Evolutionary conservation across 2,329 filamentous ascomycete species (phyloP).

Genomic region (Penicillium sp.): DNA sequence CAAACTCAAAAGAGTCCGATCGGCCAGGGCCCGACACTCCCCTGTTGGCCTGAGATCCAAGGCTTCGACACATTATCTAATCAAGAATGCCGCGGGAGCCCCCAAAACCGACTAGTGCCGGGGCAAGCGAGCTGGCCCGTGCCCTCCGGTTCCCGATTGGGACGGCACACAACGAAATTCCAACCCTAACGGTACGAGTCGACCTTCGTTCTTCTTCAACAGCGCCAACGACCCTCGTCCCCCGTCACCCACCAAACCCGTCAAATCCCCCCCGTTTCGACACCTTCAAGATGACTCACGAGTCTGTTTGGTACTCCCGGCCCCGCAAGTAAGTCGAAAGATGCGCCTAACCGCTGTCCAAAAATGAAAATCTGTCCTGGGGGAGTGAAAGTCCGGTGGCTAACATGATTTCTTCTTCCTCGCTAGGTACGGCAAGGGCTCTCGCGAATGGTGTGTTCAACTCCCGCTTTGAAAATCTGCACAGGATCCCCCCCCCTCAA

Average conservation of each 20-base stretch:
- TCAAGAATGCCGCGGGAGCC: constrained; percentile 3
- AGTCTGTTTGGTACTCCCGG: constrained; percentile 98
- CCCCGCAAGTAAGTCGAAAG: constrained; percentile 66
- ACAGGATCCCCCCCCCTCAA: constrained; percentile 4
- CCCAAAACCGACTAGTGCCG: constrained; percentile 21
- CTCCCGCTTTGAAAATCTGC: constrained; percentile 3
- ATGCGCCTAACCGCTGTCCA: constrained; percentile 8
- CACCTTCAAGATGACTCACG: constrained; percentile 68
- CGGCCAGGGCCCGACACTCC: no score
- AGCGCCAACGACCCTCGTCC: constrained; percentile 31
- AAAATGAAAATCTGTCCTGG: background rate
- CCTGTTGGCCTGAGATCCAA: background rate
- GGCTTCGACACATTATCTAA: background rate
- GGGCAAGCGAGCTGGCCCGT: constrained; percentile 30
- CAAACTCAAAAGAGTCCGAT: no score
- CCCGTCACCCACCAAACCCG: constrained; percentile 30
- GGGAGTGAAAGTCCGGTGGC: constrained; percentile 14
- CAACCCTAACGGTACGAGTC: constrained; percentile 22
- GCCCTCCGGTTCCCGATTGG: constrained; percentile 19
- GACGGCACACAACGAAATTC: constrained; percentile 32
- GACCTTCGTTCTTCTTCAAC: constrained; percentile 26
- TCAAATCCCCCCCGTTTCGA: constrained; percentile 31
- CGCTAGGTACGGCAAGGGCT: constrained; percentile 70
- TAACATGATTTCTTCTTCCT: constrained; percentile 5
- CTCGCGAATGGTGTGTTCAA: constrained; percentile 75